Evolutionary conservation across 2,329 filamentous ascomycete species (phyloP).

Genomic region (Cercospora sp.): DNA sequence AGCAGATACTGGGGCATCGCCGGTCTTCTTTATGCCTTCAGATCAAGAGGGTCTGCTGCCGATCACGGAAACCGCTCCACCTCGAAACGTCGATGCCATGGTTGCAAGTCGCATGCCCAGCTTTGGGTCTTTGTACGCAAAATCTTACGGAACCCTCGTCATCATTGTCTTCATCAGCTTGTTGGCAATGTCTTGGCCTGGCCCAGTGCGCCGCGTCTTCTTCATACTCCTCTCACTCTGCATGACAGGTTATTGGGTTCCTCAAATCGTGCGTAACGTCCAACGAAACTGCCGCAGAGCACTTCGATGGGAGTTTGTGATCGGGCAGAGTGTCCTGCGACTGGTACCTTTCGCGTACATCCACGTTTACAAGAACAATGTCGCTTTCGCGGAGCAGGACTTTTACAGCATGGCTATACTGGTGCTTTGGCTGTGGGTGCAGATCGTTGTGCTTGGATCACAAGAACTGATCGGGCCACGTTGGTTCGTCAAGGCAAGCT

Average conservation of each 20-base stretch:
- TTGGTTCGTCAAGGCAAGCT: constrained; percentile 74
- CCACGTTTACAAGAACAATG: constrained; percentile 73
- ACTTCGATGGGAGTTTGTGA: constrained; percentile 85
- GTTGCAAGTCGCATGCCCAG: constrained; percentile 31
- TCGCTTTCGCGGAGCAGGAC: constrained; percentile 74
- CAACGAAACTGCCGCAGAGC: constrained; percentile 89
- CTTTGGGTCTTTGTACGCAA: constrained; percentile 60
- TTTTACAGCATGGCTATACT: constrained; percentile 63
- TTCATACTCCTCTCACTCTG: constrained; percentile 64
- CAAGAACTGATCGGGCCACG: constrained; percentile 86
- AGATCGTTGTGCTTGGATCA: constrained; percentile 73
- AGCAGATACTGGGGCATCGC: constrained; percentile 52
- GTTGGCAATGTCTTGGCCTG: constrained; percentile 60
- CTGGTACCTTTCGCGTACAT: constrained; percentile 83
- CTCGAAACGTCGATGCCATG: constrained; percentile 19
- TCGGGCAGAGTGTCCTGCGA: constrained; percentile 78
- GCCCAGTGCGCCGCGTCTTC: constrained; percentile 54
- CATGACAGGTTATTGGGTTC: constrained; percentile 89
- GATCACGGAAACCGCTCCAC: constrained; percentile 42
- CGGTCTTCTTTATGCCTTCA: constrained; percentile 58
- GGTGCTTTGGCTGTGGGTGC: constrained; percentile 80
- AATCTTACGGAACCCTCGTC: constrained; percentile 62
- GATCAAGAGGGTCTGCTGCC: constrained; percentile 54
- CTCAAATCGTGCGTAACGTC: constrained; percentile 88
- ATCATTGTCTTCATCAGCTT: constrained; percentile 59